Conservation (phyloP, 257 asterid species). For the Primulina huaijiensis region DNA sequence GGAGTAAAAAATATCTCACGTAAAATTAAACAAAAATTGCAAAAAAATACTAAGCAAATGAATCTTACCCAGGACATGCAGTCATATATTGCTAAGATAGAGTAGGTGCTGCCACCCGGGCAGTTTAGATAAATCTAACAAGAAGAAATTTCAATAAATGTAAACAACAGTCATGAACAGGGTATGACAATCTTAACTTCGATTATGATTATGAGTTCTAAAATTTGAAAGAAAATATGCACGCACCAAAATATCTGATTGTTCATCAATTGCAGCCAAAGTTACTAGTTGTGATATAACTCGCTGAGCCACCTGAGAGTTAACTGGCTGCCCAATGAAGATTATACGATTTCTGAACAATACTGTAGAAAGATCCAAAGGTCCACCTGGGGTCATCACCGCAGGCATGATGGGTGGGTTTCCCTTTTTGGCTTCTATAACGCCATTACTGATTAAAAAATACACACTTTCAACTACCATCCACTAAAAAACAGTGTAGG, state of each 20-base stretch:
- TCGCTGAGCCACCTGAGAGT: constrained; percentile 80
- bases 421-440: constrained; percentile 74
- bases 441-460: constrained; percentile 50
- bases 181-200: constrained; percentile 10
- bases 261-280: constrained; percentile 87
- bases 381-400: constrained; percentile 87
- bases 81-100: constrained; percentile 90
- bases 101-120: constrained; percentile 93
- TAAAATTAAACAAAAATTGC: constrained; percentile 13
- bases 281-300: constrained; percentile 97
- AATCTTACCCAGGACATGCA: constrained; percentile 98
- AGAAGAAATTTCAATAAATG: constrained; percentile 16
- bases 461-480: constrained; percentile 11
- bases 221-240: constrained; percentile 14
- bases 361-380: constrained; percentile 83
- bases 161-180: constrained; percentile 15
- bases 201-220: constrained; percentile 2
- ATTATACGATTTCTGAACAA: constrained; percentile 90
- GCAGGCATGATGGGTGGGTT: constrained; percentile 97
- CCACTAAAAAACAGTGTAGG: background rate
- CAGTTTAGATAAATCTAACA: constrained; percentile 85
- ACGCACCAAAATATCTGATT: constrained; percentile 83
- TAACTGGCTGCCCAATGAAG: constrained; percentile 84
- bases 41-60: background rate
- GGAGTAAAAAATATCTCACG: constrained; percentile 17